These are phyloP conservation scores for Gnomoniopsis sp. DNA, from an alignment of 2,329 filamentous ascomycete species.

Conservation along the genomic window DNA sequence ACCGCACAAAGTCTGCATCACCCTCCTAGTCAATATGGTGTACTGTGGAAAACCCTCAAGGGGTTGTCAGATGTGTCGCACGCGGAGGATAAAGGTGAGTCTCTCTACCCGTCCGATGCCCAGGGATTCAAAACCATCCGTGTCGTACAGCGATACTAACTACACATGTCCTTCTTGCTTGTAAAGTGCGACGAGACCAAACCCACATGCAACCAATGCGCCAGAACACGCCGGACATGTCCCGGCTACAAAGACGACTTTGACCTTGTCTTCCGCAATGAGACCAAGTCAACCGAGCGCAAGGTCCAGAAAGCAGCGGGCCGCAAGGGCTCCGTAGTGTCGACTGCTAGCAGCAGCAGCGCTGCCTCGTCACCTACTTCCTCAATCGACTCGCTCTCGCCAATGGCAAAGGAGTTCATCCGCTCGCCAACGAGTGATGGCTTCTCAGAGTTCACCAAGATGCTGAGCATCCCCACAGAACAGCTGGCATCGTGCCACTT, in stretches of 20 bases:
- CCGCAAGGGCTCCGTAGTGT: slow-evolving; percentile 35
- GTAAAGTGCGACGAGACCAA: slow-evolving; percentile 65
- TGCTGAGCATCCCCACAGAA: slow-evolving; percentile 46
- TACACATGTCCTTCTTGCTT: background rate
- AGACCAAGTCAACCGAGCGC: slow-evolving; percentile 65
- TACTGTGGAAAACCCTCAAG: slow-evolving; percentile 64
- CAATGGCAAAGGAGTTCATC: slow-evolving; percentile 20
- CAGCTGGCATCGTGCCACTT: slow-evolving; percentile 58
- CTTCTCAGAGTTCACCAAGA: slow-evolving; percentile 26
- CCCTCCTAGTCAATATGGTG: slow-evolving; percentile 45
- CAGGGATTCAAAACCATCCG: background rate
- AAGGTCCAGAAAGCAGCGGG: slow-evolving; percentile 53
- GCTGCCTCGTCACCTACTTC: slow-evolving; percentile 24
- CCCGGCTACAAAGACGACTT: slow-evolving; percentile 70
- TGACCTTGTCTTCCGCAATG: slow-evolving; percentile 69
- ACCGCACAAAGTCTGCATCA: background rate
- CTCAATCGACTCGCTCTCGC: slow-evolving; percentile 17
- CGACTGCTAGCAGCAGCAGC: slow-evolving; percentile 30
- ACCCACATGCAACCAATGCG: slow-evolving; percentile 62
- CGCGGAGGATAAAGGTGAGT: slow-evolving; percentile 68
- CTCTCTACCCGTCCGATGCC: background rate
- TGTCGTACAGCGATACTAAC: slow-evolving; percentile 15
- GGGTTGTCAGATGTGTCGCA: slow-evolving; percentile 73
- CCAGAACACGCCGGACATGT: slow-evolving; percentile 60
- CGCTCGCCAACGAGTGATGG: slow-evolving; percentile 22